Conservation (phyloP, 2,329 filamentous ascomycete species). For the Trichoderma citrinoviride region DNA sequence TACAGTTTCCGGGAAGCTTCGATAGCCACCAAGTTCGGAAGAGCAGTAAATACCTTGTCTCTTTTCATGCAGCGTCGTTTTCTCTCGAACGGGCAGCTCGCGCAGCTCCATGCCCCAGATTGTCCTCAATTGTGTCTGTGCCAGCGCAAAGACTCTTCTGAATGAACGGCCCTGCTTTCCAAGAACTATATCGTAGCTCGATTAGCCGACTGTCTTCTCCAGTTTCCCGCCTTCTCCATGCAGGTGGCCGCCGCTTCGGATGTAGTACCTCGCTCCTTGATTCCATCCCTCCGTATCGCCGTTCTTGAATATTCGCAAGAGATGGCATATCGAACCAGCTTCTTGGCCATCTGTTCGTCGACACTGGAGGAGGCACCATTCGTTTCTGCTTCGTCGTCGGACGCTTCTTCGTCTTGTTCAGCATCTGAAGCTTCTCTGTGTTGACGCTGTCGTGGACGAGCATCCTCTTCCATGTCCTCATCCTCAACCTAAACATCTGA, state of each 20-base stretch:
- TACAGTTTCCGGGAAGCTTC: neutral
- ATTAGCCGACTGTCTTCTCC: neutral
- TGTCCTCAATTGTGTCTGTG: conserved; percentile 67
- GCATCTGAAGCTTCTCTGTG: conserved; percentile 33
- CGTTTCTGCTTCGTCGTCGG: conserved; percentile 29
- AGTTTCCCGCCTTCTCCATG: neutral
- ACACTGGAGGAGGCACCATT: conserved; percentile 34
- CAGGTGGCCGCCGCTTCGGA: neutral
- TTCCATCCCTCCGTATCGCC: conserved; percentile 59
- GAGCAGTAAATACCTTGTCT: conserved; percentile 58
- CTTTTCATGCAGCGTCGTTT: conserved; percentile 73
- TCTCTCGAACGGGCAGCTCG: conserved; percentile 79
- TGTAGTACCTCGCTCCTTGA: conserved; percentile 58
- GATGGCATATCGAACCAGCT: conserved; percentile 65
- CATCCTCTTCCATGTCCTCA: conserved; percentile 36
- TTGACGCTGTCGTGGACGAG: conserved; percentile 34
- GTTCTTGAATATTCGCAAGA: conserved; percentile 63
- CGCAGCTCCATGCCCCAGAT: conserved; percentile 92
- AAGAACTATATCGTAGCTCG: conserved; percentile 55
- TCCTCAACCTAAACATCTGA: conserved; percentile 27
- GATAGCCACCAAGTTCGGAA: neutral
- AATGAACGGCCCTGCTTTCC: conserved; percentile 69
- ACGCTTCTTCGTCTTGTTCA: conserved; percentile 41
- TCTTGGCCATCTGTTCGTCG: conserved; percentile 58
- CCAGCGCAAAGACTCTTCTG: conserved; percentile 70